These are phyloP conservation scores for Colletotrichum paranaense DNA, from an alignment of 2,329 filamentous ascomycete genomes.

Conservation along the genomic window DNA sequence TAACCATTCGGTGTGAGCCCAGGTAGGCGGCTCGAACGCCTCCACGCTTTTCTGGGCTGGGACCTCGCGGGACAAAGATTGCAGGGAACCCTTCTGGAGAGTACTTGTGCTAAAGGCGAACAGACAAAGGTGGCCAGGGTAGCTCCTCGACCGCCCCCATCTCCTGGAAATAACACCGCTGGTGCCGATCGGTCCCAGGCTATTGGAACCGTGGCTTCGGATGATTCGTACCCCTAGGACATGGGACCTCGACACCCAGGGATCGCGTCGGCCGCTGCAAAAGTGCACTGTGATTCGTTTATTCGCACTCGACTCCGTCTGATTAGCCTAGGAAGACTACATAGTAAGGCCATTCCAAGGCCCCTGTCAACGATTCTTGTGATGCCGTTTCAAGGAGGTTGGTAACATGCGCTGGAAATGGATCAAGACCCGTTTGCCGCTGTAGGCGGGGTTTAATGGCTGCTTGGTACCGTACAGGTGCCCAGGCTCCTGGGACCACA, in stretches of 20 bases:
- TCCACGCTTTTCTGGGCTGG: not conserved
- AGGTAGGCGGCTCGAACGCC: not conserved
- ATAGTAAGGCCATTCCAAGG: not conserved
- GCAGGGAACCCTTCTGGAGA: not conserved
- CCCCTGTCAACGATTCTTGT: not conserved
- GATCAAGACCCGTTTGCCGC: not conserved
- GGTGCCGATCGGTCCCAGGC: conserved; percentile 16
- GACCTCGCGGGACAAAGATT: conserved; percentile 5
- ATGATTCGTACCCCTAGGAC: not conserved
- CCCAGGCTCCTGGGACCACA: conserved; percentile 4
- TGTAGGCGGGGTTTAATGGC: not conserved
- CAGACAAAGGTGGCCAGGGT: not conserved
- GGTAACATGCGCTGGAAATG: not conserved
- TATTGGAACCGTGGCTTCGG: conserved; percentile 1
- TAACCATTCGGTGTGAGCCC: not conserved
- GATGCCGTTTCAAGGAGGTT: not conserved
- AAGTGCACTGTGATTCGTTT: not conserved
- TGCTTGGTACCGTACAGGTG: conserved; percentile 15
- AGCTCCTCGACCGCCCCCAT: conserved; percentile 6
- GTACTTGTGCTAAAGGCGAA: not conserved
- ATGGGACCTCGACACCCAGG: not conserved
- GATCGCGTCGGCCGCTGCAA: not conserved
- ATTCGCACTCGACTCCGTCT: not conserved
- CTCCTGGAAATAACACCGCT: conserved; percentile 13
- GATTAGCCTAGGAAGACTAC: not conserved